Evolutionary conservation across 768 basidiomycete genomes (phyloP).

Genomic region (Dentipellis sp.): DNA sequence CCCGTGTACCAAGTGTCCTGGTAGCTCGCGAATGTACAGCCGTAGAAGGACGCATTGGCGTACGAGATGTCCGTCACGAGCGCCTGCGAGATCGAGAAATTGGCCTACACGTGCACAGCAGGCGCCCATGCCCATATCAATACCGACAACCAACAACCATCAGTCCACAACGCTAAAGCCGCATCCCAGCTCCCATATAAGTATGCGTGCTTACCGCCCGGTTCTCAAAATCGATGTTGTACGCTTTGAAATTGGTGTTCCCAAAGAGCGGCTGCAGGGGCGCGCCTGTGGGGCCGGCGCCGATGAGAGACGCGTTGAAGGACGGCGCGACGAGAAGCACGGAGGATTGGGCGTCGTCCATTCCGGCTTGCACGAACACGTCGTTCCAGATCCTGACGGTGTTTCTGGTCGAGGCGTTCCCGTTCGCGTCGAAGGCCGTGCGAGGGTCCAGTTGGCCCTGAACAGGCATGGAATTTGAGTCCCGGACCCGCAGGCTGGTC

Average conservation of each 20-base stretch:
- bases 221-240: conserved; percentile 62
- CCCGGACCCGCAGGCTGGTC: not conserved
- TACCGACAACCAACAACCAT: not conserved
- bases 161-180: not conserved
- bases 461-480: not conserved
- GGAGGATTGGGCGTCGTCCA: conserved; percentile 51
- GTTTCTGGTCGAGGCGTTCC: conserved; percentile 35
- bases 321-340: conserved; percentile 50
- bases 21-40: conserved; percentile 49
- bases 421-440: conserved; percentile 28
- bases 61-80: conserved; percentile 54
- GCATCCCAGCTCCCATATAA: no score
- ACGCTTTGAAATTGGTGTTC: conserved; percentile 48
- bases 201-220: conserved; percentile 34
- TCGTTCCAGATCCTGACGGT: conserved; percentile 48
- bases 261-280: conserved; percentile 44
- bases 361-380: conserved; percentile 29
- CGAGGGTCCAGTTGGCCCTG: conserved; percentile 40
- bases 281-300: conserved; percentile 50
- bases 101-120: conserved; percentile 28
- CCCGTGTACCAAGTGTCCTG: conserved; percentile 66
- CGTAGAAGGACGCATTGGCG: conserved; percentile 61
- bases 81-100: conserved; percentile 52
- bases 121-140: not conserved
- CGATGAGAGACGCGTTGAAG: conserved; percentile 47